A percentile compares a stretch with the other conserved stretches of the same genome.
phyloP scores from a whole-genome alignment of 176 grass and related monocot species.

The Avena insularis region DNA sequence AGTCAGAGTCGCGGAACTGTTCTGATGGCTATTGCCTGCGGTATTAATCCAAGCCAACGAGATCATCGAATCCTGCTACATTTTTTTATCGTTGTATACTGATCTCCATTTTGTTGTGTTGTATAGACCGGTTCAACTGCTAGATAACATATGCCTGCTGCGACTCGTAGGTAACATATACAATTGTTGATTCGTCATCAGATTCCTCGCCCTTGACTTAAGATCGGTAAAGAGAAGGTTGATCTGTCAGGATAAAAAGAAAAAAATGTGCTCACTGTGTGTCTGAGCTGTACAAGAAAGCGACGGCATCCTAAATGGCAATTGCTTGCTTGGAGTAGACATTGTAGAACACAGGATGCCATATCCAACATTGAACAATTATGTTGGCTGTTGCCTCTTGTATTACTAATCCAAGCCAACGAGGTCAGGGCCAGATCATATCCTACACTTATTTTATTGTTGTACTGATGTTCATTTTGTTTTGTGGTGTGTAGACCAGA shows the following conservation, averaged over 20 bases:
- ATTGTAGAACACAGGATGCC: too few relatives aligned
- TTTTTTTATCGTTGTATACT: neutral
- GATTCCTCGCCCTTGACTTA: neutral
- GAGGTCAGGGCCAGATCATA: too few relatives aligned
- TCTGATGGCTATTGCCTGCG: neutral
- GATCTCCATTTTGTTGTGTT: neutral
- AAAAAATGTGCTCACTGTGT: neutral
- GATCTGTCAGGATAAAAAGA: neutral
- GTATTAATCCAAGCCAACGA: neutral
- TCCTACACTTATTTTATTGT: too few relatives aligned
- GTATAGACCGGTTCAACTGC: neutral
- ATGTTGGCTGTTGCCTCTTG: too few relatives aligned
- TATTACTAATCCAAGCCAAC: too few relatives aligned
- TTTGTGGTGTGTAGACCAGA: too few relatives aligned
- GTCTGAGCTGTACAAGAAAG: neutral
- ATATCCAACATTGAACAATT: too few relatives aligned
- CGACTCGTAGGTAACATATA: neutral
- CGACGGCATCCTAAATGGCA: neutral
- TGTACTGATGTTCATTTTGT: too few relatives aligned
- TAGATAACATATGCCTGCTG: neutral
- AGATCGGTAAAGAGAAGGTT: neutral
- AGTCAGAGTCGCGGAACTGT: neutral
- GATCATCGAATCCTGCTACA: neutral
- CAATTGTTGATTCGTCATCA: too few relatives aligned
- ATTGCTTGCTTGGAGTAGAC: neutral